A percentile compares a stretch with the other conserved stretches of the same genome.
phyloP scores from a whole-genome alignment of 805 yeast genomes.

The Zygoascus tannicola region DNA sequence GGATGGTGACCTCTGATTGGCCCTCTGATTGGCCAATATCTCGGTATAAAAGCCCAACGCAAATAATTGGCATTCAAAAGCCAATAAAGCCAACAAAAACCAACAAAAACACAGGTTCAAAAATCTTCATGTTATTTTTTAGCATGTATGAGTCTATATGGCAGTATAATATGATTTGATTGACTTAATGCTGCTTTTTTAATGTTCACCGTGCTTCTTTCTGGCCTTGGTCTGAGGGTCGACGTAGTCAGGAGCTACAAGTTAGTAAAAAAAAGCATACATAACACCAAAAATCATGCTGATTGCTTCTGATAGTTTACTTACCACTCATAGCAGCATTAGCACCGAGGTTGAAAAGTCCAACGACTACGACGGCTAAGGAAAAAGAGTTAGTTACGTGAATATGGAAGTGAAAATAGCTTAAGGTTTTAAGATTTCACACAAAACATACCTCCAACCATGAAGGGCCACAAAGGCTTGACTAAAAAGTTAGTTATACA shows the following conservation, averaged over 20 bases:
- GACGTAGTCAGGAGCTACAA: slow-evolving; percentile 2
- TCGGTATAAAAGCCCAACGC: background rate
- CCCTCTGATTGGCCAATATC: background rate
- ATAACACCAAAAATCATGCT: background rate
- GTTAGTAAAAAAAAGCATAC: too few species aligned
- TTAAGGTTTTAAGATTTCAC: background rate
- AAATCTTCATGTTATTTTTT: background rate
- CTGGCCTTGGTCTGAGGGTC: slow-evolving; percentile 4
- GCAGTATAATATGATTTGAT: background rate
- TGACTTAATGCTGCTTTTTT: slow-evolving; percentile 1
- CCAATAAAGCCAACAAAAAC: background rate
- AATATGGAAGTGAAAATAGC: too few species aligned
- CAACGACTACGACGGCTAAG: background rate
- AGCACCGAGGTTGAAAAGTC: background rate
- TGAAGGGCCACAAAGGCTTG: slow-evolving; percentile 7
- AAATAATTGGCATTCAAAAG: background rate
- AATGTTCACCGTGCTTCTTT: slow-evolving; percentile 5
- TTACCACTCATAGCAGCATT: slow-evolving; percentile 6
- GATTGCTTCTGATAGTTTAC: background rate
- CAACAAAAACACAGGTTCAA: background rate
- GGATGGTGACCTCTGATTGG: background rate
- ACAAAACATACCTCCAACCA: slow-evolving; percentile 2
- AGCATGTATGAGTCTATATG: background rate
- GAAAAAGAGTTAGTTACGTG: too few species aligned
- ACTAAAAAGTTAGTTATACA: background rate